Evolutionary conservation across 2,329 filamentous ascomycete species (phyloP).

Genomic region (Mycosphaerella arachidis): DNA sequence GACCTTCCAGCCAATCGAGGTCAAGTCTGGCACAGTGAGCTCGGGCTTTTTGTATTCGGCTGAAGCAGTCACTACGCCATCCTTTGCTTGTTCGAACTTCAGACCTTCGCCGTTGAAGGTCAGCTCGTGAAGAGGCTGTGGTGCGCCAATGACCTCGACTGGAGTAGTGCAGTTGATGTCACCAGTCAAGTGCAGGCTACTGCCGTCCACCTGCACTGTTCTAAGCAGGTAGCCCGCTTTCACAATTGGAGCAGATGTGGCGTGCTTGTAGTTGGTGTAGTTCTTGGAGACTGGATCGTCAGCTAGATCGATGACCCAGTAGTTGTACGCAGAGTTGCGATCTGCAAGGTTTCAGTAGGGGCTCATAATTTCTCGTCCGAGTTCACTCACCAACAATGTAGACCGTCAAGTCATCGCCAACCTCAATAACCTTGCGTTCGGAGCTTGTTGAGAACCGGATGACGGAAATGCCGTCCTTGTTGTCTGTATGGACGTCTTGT

Average conservation of each 20-base stretch:
- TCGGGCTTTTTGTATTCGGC: slow-evolving; percentile 49
- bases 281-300: slow-evolving; percentile 32
- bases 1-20: slow-evolving; percentile 61
- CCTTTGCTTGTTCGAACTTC: slow-evolving; percentile 24
- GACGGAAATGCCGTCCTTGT: slow-evolving; percentile 43
- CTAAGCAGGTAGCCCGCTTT: slow-evolving; percentile 63
- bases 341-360: slow-evolving; percentile 39
- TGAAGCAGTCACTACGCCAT: slow-evolving; percentile 48
- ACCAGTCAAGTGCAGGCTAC: slow-evolving; percentile 59
- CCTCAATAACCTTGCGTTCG: slow-evolving; percentile 49
- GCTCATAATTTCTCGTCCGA: not conserved
- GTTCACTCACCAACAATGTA: slow-evolving; percentile 49
- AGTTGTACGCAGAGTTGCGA: slow-evolving; percentile 63
- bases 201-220: slow-evolving; percentile 52
- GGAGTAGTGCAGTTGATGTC: slow-evolving; percentile 67
- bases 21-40: slow-evolving; percentile 55
- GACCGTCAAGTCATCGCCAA: slow-evolving; percentile 49
- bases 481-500: slow-evolving; percentile 32
- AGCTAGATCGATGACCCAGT: slow-evolving; percentile 60
- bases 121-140: slow-evolving; percentile 50
- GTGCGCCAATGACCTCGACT: slow-evolving; percentile 64
- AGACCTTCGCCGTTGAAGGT: slow-evolving; percentile 55
- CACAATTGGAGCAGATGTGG: slow-evolving; percentile 49
- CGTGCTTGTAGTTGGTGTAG: slow-evolving; percentile 32
- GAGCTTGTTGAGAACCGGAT: slow-evolving; percentile 54